These are phyloP conservation scores for Cercospora zeina DNA, from an alignment of 2,329 filamentous ascomycete genomes.

Conservation along the genomic window DNA sequence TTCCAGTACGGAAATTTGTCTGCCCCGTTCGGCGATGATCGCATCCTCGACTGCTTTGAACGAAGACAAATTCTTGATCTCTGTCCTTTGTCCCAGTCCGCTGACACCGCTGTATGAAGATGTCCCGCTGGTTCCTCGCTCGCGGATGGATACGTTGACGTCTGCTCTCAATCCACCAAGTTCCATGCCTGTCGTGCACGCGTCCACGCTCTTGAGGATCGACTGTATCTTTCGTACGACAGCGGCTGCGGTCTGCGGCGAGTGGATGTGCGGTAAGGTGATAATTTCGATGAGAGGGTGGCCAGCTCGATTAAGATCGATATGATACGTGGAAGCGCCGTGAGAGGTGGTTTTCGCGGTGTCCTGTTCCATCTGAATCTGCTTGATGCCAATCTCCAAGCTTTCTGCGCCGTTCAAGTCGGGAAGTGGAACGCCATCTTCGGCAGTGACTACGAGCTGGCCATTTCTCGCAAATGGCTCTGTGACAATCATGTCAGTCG, in stretches of 20 bases:
- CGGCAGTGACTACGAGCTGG: conserved; percentile 64
- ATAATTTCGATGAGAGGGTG: conserved; percentile 94
- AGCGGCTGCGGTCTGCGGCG: conserved; percentile 82
- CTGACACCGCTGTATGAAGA: conserved; percentile 59
- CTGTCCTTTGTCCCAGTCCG: conserved; percentile 79
- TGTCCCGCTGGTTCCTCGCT: conserved; percentile 48
- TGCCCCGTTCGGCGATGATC: conserved; percentile 83
- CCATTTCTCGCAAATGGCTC: conserved; percentile 69
- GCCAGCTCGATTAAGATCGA: conserved; percentile 93
- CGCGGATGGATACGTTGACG: conserved; percentile 85
- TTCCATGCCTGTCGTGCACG: conserved; percentile 91
- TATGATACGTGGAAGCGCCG: conserved; percentile 68
- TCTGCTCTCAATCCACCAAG: conserved; percentile 86
- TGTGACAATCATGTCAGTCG: conserved; percentile 27
- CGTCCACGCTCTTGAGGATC: conserved; percentile 74
- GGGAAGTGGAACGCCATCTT: conserved; percentile 78
- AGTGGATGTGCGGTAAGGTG: conserved; percentile 82
- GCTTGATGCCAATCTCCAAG: conserved; percentile 78
- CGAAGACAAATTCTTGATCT: conserved; percentile 96
- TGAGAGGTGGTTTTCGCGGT: conserved; percentile 90
- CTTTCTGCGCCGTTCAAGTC: conserved; percentile 65
- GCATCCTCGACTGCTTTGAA: conserved; percentile 95
- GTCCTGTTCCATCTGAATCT: conserved; percentile 96
- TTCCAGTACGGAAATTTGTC: conserved; percentile 80
- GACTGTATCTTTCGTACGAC: conserved; percentile 86